Conservation (phyloP, 169 alveolate genomes). For the Plasmodium gaboni region DNA sequence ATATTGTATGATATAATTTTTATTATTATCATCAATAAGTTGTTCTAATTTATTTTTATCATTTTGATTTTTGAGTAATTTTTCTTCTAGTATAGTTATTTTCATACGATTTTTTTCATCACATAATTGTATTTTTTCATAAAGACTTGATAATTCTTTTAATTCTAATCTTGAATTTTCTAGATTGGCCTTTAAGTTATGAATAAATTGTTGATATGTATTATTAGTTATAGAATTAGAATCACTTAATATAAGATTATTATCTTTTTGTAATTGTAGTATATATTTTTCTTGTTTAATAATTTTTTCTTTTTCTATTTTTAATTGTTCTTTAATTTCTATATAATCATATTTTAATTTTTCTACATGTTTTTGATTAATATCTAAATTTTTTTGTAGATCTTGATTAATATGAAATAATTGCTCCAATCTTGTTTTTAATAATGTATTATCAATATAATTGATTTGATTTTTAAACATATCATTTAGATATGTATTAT, state of each 20-base stretch:
- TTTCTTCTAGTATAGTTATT: neutral
- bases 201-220: slow-evolving; percentile 8
- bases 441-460: slow-evolving; percentile 11
- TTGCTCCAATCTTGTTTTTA: slow-evolving; percentile 42
- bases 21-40: slow-evolving; percentile 3
- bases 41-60: slow-evolving; percentile 12
- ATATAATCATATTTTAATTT: slow-evolving; percentile 31
- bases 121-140: slow-evolving; percentile 14
- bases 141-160: slow-evolving; percentile 5
- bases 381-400: slow-evolving; percentile 23
- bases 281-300: slow-evolving; percentile 51
- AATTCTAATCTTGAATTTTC: slow-evolving; percentile 19
- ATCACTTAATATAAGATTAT: no score
- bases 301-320: slow-evolving; percentile 24
- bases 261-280: slow-evolving; percentile 9
- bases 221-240: neutral
- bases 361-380: neutral
- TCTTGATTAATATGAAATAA: slow-evolving; percentile 30
- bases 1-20: neutral
- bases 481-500: slow-evolving; percentile 31
- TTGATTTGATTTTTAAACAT: slow-evolving; percentile 11
- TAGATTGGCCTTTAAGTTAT: slow-evolving; percentile 5
- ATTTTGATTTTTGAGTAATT: slow-evolving; percentile 5
- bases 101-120: slow-evolving; percentile 35
- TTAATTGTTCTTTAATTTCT: slow-evolving; percentile 20